Evolutionary conservation across 1,284 basidiomycete species (phyloP), one percentile per base, ranked within the genome.

Genomic region (Trichosporon coremiiforme): DNA sequence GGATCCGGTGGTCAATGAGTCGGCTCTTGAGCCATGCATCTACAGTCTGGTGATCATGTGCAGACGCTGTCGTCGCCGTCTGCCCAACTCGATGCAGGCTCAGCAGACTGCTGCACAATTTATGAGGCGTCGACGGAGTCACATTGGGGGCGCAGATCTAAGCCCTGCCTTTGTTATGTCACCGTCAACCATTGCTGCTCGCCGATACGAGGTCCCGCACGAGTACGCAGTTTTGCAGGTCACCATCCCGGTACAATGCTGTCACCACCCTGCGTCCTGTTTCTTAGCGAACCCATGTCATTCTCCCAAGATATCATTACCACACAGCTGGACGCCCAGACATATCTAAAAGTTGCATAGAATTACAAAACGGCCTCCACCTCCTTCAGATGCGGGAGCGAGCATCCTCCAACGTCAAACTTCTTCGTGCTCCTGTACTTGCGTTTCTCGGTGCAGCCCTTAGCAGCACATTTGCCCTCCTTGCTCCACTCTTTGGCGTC

Each of bases 401-500:
- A 85, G 76, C 88, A 89, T 2, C 87, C 88, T 0, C 88, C 88
- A 66, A 78, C 83, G 66, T 85, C 79, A 77, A 85, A 87, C 70
- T 86, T 84, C 65, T 77, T 84, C 38, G 87, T 85, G 3, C 87
- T 81, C 45, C 87, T 83, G 74, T 89, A 89, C 78, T 87, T 89
- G 70, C 87, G 79, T 62, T 69, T 73, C 55, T 76, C 77, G 0
- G 73, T 75, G 69, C 88, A 89, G 1, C 88, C 88, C 6, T 77
- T 73, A 0, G 88, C 85, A 47, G 85, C 85, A 69, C 88, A 78
- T 31, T 8, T 35, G 66, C 38, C 9, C 63, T 41, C 53, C 31
- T 57, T n/a, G 53, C 65, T 33, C 50, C 45, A 4, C 64, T 47
- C 47, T 25, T 57, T 22, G 47, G 62, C 35, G 45, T 53, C 63